Base-by-base conservation (phyloP, 169 alveolate species). In the Eimeria necatrix region DNA sequence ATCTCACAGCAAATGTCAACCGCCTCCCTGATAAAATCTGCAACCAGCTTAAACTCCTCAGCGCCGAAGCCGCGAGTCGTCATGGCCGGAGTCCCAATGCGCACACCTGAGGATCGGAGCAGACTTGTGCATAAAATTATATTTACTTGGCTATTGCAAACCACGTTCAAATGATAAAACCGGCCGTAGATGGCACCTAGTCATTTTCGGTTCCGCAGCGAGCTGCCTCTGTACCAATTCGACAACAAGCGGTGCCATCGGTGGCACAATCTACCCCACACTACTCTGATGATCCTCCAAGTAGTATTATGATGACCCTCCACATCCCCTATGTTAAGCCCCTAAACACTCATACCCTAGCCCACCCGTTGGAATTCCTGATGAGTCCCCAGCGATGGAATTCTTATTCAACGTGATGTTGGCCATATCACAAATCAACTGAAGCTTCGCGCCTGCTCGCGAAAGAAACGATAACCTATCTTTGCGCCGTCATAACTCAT, bases 61-160 rank as follows among this genome's bases (percentile, higher is more conserved):
- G 97, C 99, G 53, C 94, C 91, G 93, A 97, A 97, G 24, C 99
- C 99, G 60, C 99, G 94, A 22, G 99, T 97, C 52, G 99, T 98
- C 96, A 99, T 97, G 68, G 99, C 99, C 26, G 99, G 99, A n/a
- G 99, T 97, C n/a, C 99, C 99, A 18, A 97, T 96, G 32, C 97
- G 95, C 41, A 96, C 91, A 20, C 97, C 97, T 60, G 92, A 48
- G 12, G 24, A 10, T 32, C 41, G 41, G 41, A 2, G 41, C 41
- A 32, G 2, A 10, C 12, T 14, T 18, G 2, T 18, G 2, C 68
- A 56, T 56, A 18, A 56, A 10, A 56, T 10, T 18, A 56, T 18
- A 56, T 18, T 18, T 1, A 10, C 20, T 10, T 56, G 0, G 68
- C 68, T 0, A 56, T 10, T 14, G 68, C 68, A 56, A 18, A 56